phyloP scores from a whole-genome alignment of 2,329 filamentous ascomycete genomes.

The Cordyceps cicadae region DNA sequence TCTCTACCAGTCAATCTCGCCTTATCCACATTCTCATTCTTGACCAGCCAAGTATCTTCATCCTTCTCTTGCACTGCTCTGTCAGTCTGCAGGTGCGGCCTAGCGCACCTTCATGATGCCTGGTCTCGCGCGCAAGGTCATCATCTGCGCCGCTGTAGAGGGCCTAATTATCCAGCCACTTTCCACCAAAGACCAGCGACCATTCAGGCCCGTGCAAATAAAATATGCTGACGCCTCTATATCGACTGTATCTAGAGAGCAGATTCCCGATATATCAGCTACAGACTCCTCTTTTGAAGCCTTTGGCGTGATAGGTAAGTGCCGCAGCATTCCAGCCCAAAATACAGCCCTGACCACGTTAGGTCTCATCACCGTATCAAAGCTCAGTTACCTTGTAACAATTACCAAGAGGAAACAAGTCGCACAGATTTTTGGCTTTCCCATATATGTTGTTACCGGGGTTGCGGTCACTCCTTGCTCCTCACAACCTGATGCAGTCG shows the following conservation, averaged over 20 bases:
- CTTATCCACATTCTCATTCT: background rate
- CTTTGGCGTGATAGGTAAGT: conserved; percentile 50
- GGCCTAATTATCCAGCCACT: conserved; percentile 74
- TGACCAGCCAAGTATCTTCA: background rate
- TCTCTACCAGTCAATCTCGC: background rate
- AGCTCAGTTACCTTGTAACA: conserved; percentile 73
- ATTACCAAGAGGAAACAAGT: conserved; percentile 84
- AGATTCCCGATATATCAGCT: conserved; percentile 34
- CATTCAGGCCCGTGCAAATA: conserved; percentile 54
- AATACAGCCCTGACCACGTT: conserved; percentile 8
- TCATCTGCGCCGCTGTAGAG: conserved; percentile 74
- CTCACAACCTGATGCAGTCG: conserved; percentile 64
- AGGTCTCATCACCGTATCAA: conserved; percentile 81
- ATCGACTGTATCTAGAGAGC: conserved; percentile 36
- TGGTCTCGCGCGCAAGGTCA: conserved; percentile 66
- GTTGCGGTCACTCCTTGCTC: conserved; percentile 84
- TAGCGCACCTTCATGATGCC: conserved; percentile 47
- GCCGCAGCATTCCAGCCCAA: background rate
- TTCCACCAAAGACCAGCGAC: conserved; percentile 48
- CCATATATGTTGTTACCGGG: conserved; percentile 80
- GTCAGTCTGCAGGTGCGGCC: background rate
- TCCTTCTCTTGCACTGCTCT: background rate
- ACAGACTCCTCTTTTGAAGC: conserved; percentile 47
- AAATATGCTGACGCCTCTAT: conserved; percentile 56
- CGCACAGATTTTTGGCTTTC: conserved; percentile 72